Percentiles rank a stretch among this genome's conserved stretches.
phyloP scores from a whole-genome alignment of 108 stramenopile species.

The Skeletonema marinoi region DNA sequence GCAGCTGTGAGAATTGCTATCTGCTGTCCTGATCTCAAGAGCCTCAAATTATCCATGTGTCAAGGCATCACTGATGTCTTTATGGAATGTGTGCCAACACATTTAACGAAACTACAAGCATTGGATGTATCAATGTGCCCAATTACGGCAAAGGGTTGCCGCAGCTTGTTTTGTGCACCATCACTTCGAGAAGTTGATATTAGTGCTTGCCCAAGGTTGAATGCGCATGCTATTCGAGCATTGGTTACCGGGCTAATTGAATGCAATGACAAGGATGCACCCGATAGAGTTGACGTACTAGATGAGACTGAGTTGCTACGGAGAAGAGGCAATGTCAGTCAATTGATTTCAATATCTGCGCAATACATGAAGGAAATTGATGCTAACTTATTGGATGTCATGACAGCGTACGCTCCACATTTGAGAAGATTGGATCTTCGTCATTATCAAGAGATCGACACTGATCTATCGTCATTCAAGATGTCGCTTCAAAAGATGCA shows the following conservation, averaged over 20 bases:
- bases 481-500: conserved; percentile 21
- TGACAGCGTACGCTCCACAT: conserved; percentile 13
- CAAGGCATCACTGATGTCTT: conserved; percentile 18
- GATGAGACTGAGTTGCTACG: not conserved
- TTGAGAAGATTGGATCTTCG: conserved; percentile 27
- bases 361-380: conserved; percentile 19
- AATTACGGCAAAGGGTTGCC: conserved; percentile 19
- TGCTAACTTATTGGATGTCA: conserved; percentile 6
- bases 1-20: conserved; percentile 5
- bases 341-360: conserved; percentile 20
- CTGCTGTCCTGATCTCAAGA: conserved; percentile 13
- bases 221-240: conserved; percentile 13
- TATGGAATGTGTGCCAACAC: conserved; percentile 4
- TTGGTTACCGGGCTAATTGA: conserved; percentile 11
- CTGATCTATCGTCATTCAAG: conserved; percentile 7
- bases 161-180: conserved; percentile 10
- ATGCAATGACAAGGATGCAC: not conserved
- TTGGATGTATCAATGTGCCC: conserved; percentile 34
- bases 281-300: not conserved
- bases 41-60: conserved; percentile 16
- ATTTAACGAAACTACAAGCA: not conserved
- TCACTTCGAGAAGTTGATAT: conserved; percentile 22
- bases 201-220: conserved; percentile 13
- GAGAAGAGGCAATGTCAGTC: conserved; percentile 4
- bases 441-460: conserved; percentile 11